Evolutionary conservation across 2,329 filamentous ascomycete species (phyloP), one percentile per base, ranked within the genome.

Genomic region (Exophiala aquamarina): DNA sequence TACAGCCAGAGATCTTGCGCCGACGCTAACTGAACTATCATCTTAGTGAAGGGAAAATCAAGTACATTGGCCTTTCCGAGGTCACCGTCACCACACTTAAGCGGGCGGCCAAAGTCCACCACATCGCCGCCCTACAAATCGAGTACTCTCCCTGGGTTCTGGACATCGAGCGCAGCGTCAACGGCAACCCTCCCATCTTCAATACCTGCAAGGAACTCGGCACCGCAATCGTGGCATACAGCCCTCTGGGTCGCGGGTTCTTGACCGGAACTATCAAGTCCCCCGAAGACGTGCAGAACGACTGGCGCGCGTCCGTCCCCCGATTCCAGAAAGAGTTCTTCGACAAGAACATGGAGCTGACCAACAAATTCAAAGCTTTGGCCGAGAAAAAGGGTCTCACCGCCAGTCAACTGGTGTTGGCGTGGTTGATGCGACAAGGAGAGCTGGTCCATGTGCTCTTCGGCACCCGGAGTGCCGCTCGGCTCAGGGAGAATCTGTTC

Each of bases 161-260:
- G 10, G 72, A 74, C 44, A 74, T 76, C 44, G 75, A 78, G 34
- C 20, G 20, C 9, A 59, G 65, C 0, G 29, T 39, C 11, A 26
- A 26, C 6, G 23, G 23, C 23, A 52, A 28, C 37, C 42, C 62
- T 71, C 54, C 70, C 31, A 59, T 76, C 4, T 58, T 75, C 8
- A 60, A 62, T 7, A 70, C 73, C 1, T 71, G 70, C 43, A 43
- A 44, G 15, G 75, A 91, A 61, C 66, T 86, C 36, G 70, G 74
- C 37, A 89, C 92, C 50, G 83, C 85, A 0, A 69, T 91, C 38
- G 67, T 89, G 28, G 85, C 84, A 0, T 91, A 89, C 67, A 84
- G 83, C 35, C 87, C 87, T 1, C 71, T 90, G 0, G 83, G 86
- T 3, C 71, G 78, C 19, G 76, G 76, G 2, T 59, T 83, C 67